These are phyloP conservation scores for Paecilomyces fulvus DNA, from an alignment of 2,329 filamentous ascomycete species.

Conservation along the genomic window DNA sequence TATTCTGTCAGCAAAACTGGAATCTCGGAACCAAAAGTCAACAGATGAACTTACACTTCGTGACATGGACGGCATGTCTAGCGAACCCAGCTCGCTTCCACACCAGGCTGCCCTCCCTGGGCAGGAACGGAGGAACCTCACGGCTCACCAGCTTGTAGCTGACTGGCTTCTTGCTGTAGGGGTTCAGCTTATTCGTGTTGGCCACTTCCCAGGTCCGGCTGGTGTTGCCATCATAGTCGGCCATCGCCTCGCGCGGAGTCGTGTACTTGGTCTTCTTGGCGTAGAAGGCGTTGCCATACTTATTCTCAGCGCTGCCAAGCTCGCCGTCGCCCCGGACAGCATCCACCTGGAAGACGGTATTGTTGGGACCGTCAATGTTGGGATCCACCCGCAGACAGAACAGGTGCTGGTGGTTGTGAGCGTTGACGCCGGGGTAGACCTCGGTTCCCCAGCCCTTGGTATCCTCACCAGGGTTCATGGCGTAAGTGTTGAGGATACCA, in stretches of 20 bases:
- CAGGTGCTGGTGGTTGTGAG: slow-evolving; percentile 91
- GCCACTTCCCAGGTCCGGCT: slow-evolving; percentile 83
- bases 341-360: slow-evolving; percentile 79
- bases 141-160: slow-evolving; percentile 85
- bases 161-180: slow-evolving; percentile 74
- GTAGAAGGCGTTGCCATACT: slow-evolving; percentile 84
- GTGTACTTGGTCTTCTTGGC: slow-evolving; percentile 72
- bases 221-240: slow-evolving; percentile 73
- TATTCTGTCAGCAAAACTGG: slow-evolving; percentile 2
- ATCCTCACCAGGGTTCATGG: slow-evolving; percentile 71
- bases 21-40: slow-evolving; percentile 2
- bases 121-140: slow-evolving; percentile 69
- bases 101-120: slow-evolving; percentile 71
- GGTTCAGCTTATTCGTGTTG: slow-evolving; percentile 76
- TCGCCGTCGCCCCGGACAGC: slow-evolving; percentile 61
- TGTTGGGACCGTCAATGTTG: slow-evolving; percentile 75
- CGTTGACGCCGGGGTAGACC: slow-evolving; percentile 84
- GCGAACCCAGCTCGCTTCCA: slow-evolving; percentile 89
- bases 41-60: slow-evolving; percentile 58
- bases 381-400: slow-evolving; percentile 86
- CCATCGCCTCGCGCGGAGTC: slow-evolving; percentile 59
- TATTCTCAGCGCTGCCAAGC: slow-evolving; percentile 74
- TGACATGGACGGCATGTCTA: slow-evolving; percentile 78
- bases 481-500: slow-evolving; percentile 86
- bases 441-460: slow-evolving; percentile 83